These are phyloP conservation scores for Blastomyces parvus DNA, from an alignment of 2,329 filamentous ascomycete genomes.

Conservation along the genomic window DNA sequence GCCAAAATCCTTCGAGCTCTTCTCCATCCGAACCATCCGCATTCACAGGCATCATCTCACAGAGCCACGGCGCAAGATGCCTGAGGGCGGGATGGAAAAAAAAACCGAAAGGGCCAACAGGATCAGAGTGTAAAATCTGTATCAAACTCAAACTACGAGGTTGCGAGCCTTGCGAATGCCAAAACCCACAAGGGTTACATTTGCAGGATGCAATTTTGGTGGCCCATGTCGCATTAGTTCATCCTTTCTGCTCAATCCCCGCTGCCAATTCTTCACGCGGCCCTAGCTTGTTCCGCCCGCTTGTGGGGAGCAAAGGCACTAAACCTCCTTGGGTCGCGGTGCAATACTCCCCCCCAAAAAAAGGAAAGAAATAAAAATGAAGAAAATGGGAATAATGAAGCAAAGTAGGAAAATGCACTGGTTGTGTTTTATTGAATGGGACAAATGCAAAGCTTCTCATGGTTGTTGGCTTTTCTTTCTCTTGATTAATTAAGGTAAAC, in stretches of 20 bases:
- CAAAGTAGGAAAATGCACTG: background rate
- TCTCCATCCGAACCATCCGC: background rate
- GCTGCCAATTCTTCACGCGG: background rate
- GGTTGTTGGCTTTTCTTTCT: background rate
- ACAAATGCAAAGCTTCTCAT: background rate
- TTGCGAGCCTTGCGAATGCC: background rate
- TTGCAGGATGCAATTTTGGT: background rate
- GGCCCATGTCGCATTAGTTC: background rate
- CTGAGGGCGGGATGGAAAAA: background rate
- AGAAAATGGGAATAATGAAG: background rate
- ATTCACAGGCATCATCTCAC: background rate
- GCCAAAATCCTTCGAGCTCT: background rate
- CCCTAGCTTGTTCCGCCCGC: no score
- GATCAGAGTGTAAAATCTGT: background rate
- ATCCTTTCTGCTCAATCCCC: background rate
- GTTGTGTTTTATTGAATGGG: background rate
- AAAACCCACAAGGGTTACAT: background rate
- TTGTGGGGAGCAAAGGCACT: background rate
- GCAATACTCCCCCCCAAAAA: background rate
- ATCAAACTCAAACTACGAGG: background rate
- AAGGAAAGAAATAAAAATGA: no score
- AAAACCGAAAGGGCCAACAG: background rate
- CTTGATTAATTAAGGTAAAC: background rate
- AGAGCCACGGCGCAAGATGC: background rate
- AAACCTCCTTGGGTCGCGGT: background rate